Evolutionary conservation across 129 eudicot genomes (phyloP), one percentile per base, ranked within the genome.

Genomic region (Calendula officinalis): DNA sequence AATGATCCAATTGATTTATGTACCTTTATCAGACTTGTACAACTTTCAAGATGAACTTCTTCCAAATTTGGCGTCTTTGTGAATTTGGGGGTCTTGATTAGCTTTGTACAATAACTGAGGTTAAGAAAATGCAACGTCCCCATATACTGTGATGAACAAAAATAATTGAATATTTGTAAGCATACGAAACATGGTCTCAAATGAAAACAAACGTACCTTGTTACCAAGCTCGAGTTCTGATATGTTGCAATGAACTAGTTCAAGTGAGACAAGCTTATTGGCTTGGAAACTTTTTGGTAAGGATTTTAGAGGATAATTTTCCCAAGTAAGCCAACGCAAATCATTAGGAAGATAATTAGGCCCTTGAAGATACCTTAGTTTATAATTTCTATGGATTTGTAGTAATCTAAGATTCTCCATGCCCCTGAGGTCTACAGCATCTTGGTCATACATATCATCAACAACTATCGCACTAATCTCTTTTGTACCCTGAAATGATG

Each of bases 101-200:
- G 65, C 37, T 39, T 60, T 9, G 8, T 8, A 60, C 48, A 77
- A 35, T 71, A 45, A 60, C 82, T 77, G n/a, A 77, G 78, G 63
- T 77, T 38, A 48, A 77, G 77, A 46, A 64, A 60, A 40, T 17
- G 10, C 37, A 60, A 60, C 17, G 37, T 39, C 36, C 47, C 46
- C 49, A 60, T 8, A 60, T n/a, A 60, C 65, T 60, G 47, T 37
- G 37, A 40, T 11, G 36, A 60, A 22, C 30, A 22, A 22, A 22
- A 22, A 22, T 22, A 22, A 22, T 22, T 22, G 2, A 2, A 22
- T 22, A 2, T n/a, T n/a, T n/a, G n/a, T n/a, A n/a, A n/a, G n/a
- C n/a, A n/a, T n/a, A n/a, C n/a, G 16, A 3, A 60, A 41, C 5
- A 4, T 16, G 50, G 49, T 30, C 8, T 60, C 49, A 37, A 8